phyloP scores from a whole-genome alignment of 495 filamentous ascomycete genomes.

The Pseudomonodictys pantanalensis region DNA sequence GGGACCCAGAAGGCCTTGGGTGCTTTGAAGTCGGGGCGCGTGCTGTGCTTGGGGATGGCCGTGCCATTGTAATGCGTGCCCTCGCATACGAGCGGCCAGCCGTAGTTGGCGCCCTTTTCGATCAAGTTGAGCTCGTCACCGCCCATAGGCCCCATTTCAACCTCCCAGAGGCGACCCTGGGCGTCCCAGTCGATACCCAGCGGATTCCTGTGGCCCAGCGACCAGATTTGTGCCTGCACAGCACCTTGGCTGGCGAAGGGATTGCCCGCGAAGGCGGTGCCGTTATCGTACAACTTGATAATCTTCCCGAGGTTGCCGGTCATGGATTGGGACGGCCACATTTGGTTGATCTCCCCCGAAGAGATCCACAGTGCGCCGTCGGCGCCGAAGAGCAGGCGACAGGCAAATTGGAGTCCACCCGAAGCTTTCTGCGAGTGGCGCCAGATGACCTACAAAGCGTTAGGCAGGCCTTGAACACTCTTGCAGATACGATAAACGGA shows the following conservation, averaged over 20 bases:
- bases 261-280: conserved; percentile 21
- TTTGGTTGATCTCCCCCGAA: conserved; percentile 19
- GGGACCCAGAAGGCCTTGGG: conserved; percentile 15
- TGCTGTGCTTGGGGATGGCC: conserved; percentile 16
- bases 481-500: too few relatives aligned
- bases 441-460: conserved; percentile 18
- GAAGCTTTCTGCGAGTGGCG: conserved; percentile 17
- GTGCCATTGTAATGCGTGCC: conserved; percentile 14
- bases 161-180: conserved; percentile 14
- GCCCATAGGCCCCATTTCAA: conserved; percentile 22
- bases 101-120: conserved; percentile 12
- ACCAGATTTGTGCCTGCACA: conserved; percentile 13
- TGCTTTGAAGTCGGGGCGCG: conserved; percentile 13
- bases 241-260: conserved; percentile 21
- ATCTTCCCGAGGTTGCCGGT: conserved; percentile 17
- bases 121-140: conserved; percentile 21
- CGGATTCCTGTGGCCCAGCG: conserved; percentile 21
- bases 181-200: conserved; percentile 20
- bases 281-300: conserved; percentile 18
- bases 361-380: conserved; percentile 19
- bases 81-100: conserved; percentile 19
- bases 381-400: conserved; percentile 12
- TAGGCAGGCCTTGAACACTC: too few relatives aligned
- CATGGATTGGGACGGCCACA: conserved; percentile 11
- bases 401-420: conserved; percentile 15